Evolutionary conservation across 148 eudicot species (phyloP).

Genomic region (Rheum nobile): DNA sequence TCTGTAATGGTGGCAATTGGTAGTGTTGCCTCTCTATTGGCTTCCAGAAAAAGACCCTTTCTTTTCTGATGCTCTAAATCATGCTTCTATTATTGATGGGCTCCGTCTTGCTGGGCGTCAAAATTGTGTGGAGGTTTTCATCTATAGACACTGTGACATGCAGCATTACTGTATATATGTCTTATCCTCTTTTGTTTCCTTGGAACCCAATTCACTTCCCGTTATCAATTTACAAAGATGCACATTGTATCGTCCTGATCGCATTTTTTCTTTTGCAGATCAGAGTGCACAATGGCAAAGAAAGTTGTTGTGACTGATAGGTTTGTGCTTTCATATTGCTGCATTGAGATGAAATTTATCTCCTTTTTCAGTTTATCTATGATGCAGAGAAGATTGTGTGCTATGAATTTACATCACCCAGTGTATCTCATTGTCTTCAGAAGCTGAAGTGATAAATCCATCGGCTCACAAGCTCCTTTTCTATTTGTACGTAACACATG

Average conservation of each 20-base stretch:
- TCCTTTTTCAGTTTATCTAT: neutral
- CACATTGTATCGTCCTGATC: neutral
- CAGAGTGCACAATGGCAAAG: slow-evolving; percentile 48
- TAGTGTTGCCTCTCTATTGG: slow-evolving; percentile 58
- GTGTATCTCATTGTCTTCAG: neutral
- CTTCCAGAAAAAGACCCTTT: slow-evolving; percentile 51
- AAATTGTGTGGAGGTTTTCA: slow-evolving; percentile 49
- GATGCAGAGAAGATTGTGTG: neutral
- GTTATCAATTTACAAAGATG: neutral
- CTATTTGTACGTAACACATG: no score
- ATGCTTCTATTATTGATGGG: slow-evolving; percentile 97
- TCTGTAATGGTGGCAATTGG: slow-evolving; percentile 84
- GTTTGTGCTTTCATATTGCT: slow-evolving; percentile 26
- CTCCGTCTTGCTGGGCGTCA: slow-evolving; percentile 85
- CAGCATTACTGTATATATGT: slow-evolving; percentile 77
- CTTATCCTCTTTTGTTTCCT: neutral
- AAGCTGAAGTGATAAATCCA: neutral
- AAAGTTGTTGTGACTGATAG: slow-evolving; percentile 93
- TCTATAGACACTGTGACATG: slow-evolving; percentile 91
- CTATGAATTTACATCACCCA: neutral
- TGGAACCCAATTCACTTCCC: neutral
- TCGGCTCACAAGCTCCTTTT: neutral
- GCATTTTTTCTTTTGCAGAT: slow-evolving; percentile 32
- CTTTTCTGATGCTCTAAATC: slow-evolving; percentile 92
- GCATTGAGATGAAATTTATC: slow-evolving; percentile 2